These are phyloP conservation scores for Lactuca sativa DNA, from an alignment of 129 eudicot species.

Conservation along the genomic window DNA sequence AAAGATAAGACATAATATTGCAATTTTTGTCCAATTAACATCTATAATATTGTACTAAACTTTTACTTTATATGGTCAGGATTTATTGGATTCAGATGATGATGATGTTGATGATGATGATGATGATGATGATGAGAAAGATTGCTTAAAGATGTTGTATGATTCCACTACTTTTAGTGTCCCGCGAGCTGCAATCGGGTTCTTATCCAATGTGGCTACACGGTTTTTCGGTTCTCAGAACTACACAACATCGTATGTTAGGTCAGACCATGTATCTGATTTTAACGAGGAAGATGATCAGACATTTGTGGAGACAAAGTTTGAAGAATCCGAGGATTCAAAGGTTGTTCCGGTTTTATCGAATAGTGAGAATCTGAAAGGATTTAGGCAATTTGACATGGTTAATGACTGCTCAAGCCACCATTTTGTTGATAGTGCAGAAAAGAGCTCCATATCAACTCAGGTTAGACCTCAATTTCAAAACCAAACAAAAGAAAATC, in stretches of 20 bases:
- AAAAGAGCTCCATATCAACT: constrained; percentile 44
- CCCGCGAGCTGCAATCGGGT: constrained; percentile 62
- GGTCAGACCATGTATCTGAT: constrained; percentile 20
- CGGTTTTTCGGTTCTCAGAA: constrained; percentile 48
- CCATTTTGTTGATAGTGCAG: constrained; percentile 64
- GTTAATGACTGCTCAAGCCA: constrained; percentile 71
- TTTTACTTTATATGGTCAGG: constrained; percentile 39
- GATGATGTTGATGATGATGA: constrained; percentile 13
- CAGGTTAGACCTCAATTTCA: constrained; percentile 46
- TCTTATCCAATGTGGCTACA: constrained; percentile 51
- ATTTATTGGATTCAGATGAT: constrained; percentile 27
- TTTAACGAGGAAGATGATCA: constrained; percentile 33
- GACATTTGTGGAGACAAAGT: constrained; percentile 26
- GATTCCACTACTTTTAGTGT: constrained; percentile 36
- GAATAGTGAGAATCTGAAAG: constrained; percentile 22
- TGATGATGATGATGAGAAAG: constrained; percentile 30
- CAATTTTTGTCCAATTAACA: no score
- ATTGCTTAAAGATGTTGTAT: constrained; percentile 34
- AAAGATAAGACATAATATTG: no score
- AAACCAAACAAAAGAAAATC: no score
- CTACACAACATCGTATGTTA: constrained; percentile 35
- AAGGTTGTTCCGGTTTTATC: constrained; percentile 21
- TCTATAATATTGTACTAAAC: neutral
- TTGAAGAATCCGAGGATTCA: constrained; percentile 23
- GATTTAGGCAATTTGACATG: constrained; percentile 65